Conservation (phyloP, 306 rosid species). For the Malus sylvestris region DNA sequence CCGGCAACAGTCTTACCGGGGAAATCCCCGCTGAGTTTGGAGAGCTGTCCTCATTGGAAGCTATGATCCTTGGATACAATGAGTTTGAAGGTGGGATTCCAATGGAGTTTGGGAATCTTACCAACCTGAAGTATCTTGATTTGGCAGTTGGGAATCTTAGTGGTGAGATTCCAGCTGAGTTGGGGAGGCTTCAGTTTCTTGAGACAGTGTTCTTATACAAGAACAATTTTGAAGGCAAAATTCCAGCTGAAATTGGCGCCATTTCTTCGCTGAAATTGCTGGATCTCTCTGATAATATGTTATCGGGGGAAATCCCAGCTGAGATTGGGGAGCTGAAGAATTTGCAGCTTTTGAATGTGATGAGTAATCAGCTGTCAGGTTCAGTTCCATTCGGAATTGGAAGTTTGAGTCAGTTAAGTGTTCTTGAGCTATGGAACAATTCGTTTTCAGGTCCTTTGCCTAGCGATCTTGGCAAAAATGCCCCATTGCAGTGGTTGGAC, state of each 20-base stretch:
- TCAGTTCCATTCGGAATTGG: conserved; percentile 62
- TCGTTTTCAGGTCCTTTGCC: conserved; percentile 75
- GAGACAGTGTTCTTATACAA: conserved; percentile 73
- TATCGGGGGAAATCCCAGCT: conserved; percentile 66
- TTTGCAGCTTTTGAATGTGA: conserved; percentile 73
- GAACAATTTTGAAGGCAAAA: conserved; percentile 58
- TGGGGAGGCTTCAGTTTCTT: conserved; percentile 52
- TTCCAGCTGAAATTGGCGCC: conserved; percentile 50
- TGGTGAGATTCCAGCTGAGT: conserved; percentile 61
- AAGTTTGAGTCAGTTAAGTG: conserved; percentile 46
- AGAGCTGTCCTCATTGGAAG: conserved; percentile 61
- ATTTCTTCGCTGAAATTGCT: conserved; percentile 47
- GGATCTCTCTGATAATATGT: conserved; percentile 76
- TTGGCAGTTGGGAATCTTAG: conserved; percentile 78
- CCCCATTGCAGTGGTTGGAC: conserved; percentile 82
- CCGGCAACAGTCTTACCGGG: conserved; percentile 84
- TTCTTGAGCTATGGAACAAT: conserved; percentile 89
- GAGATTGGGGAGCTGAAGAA: conserved; percentile 58
- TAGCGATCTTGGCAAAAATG: conserved; percentile 60
- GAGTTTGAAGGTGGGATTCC: conserved; percentile 79
- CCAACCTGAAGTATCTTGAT: conserved; percentile 77
- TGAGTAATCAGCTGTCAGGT: conserved; percentile 73
- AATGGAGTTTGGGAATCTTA: conserved; percentile 68
- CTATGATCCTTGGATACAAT: conserved; percentile 73
- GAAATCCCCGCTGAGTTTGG: conserved; percentile 71